Percentiles rank a stretch among this genome's conserved stretches.
Conservation (phyloP, 2,329 filamentous ascomycete genomes). For the Dactylellina parvicollis region DNA sequence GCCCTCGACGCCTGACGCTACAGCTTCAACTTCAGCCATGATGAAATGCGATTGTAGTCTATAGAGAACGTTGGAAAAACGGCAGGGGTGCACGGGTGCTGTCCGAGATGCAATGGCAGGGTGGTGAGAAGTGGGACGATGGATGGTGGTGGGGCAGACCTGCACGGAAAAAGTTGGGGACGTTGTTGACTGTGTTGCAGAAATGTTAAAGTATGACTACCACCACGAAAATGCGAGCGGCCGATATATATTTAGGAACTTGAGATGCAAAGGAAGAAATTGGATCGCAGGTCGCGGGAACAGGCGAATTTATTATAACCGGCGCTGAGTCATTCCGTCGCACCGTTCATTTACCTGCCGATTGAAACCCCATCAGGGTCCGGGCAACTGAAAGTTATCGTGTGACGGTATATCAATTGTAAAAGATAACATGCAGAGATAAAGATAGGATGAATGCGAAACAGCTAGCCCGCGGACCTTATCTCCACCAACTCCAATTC, state of each 20-base stretch:
- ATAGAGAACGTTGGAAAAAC: not conserved
- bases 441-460: constrained; percentile 23
- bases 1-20: constrained; percentile 38
- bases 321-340: constrained; percentile 6
- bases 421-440: constrained; percentile 4
- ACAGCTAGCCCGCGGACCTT: not conserved
- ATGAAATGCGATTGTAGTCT: not conserved
- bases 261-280: not conserved
- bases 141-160: constrained; percentile 17
- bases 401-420: not conserved
- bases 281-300: not conserved
- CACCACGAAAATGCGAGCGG: not conserved
- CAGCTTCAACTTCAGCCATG: constrained; percentile 42
- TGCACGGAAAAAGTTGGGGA: constrained; percentile 13
- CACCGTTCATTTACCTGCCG: not conserved
- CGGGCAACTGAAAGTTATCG: too few relatives aligned
- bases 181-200: constrained; percentile 27
- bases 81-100: not conserved
- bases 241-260: not conserved
- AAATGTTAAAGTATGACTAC: not conserved
- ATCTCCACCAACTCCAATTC: constrained; percentile 1
- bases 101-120: constrained; percentile 8
- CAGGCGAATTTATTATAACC: constrained; percentile 4
- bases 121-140: not conserved
- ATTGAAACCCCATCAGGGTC: too few relatives aligned